Percentiles rank a stretch among this genome's conserved stretches.
These are phyloP conservation scores for Saturnispora besseyi DNA, from an alignment of 805 yeast genomes.

Conservation along the genomic window DNA sequence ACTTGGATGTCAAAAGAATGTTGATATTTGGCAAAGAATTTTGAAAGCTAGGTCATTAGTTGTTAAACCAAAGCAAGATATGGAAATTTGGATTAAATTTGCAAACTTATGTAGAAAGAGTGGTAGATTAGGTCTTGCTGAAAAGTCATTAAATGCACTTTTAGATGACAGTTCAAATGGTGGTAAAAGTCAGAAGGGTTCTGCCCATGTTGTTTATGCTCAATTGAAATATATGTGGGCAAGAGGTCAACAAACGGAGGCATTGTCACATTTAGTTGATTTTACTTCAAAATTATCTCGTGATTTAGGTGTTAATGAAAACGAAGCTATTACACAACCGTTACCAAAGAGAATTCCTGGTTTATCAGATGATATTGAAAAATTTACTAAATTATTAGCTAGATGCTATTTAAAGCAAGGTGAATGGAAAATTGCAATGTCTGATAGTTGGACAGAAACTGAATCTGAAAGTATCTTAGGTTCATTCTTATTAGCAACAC, in stretches of 20 bases:
- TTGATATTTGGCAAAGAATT: slow-evolving; percentile 98
- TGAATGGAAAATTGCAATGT: slow-evolving; percentile 89
- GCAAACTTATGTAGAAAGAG: slow-evolving; percentile 94
- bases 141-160: slow-evolving; percentile 74
- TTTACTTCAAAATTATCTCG: slow-evolving; percentile 87
- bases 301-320: slow-evolving; percentile 79
- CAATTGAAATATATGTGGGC: slow-evolving; percentile 97
- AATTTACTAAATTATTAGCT: slow-evolving; percentile 77
- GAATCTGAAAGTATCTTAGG: slow-evolving; percentile 74
- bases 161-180: slow-evolving; percentile 52
- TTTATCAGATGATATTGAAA: slow-evolving; percentile 66
- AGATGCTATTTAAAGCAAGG: slow-evolving; percentile 96
- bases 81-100: slow-evolving; percentile 97
- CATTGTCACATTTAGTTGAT: slow-evolving; percentile 74
- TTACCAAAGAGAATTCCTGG: slow-evolving; percentile 67
- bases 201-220: slow-evolving; percentile 96
- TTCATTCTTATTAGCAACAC: slow-evolving; percentile 87
- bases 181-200: slow-evolving; percentile 54
- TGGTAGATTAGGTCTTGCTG: slow-evolving; percentile 86
- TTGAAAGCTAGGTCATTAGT: slow-evolving; percentile 88
- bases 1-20: slow-evolving; percentile 91
- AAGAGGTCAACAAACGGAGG: slow-evolving; percentile 79
- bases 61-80: slow-evolving; percentile 88
- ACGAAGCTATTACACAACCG: slow-evolving; percentile 80
- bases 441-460: slow-evolving; percentile 70